A percentile compares a stretch with the other conserved stretches of the same genome.
Conservation (phyloP, 371 early-diverging fungal species). For the Batkoa obscura region DNA sequence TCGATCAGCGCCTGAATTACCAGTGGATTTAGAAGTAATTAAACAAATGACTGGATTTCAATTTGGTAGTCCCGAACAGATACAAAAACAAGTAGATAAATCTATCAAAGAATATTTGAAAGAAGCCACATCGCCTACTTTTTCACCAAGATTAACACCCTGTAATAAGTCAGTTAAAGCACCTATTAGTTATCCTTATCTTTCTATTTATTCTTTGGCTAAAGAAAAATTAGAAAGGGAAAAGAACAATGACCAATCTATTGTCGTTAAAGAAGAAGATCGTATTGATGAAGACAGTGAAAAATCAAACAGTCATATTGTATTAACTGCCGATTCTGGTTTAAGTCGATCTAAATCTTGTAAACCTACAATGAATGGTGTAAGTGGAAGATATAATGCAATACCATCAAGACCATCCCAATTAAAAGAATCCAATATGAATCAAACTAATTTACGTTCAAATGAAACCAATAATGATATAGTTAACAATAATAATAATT, state of each 20-base stretch:
- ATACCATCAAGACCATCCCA: neutral
- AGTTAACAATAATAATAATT: neutral
- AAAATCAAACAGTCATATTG: neutral
- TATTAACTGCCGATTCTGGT: neutral
- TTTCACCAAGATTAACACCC: constrained; percentile 7
- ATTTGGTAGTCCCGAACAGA: constrained; percentile 60
- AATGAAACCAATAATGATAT: neutral
- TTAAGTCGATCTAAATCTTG: neutral
- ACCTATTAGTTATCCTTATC: constrained; percentile 33
- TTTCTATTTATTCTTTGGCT: constrained; percentile 74
- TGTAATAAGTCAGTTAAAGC: constrained; percentile 4
- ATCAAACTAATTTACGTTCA: neutral
- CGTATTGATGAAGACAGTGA: neutral
- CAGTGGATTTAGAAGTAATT: constrained; percentile 54
- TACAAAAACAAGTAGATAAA: constrained; percentile 31
- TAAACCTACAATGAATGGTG: neutral
- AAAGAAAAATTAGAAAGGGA: constrained; percentile 55
- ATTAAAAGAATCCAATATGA: neutral
- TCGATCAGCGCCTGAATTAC: constrained; percentile 40
- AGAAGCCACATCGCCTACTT: constrained; percentile 10
- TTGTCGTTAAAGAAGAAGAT: neutral
- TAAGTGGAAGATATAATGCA: neutral
- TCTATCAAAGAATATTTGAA: constrained; percentile 23
- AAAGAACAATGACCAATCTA: constrained; percentile 1
- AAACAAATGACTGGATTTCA: constrained; percentile 75